Evolutionary conservation across 345 rosid genomes (phyloP).

Genomic region (Arabidopsis suecica): DNA sequence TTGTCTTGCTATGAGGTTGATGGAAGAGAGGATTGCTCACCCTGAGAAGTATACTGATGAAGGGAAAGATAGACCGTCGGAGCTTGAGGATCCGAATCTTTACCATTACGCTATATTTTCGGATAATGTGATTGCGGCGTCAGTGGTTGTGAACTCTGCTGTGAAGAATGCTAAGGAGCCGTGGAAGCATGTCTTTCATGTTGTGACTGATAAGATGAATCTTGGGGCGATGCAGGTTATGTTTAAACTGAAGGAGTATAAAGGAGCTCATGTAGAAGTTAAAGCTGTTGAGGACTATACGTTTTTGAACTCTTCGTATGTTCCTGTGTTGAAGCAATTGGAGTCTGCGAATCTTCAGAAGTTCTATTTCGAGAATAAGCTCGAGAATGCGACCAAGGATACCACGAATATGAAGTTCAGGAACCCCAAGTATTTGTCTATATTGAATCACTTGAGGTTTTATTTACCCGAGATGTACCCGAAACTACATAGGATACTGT

Average conservation of each 20-base stretch:
- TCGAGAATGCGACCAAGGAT: slow-evolving; percentile 92
- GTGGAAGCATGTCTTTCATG: slow-evolving; percentile 91
- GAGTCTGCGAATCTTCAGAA: slow-evolving; percentile 89
- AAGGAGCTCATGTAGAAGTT: slow-evolving; percentile 91
- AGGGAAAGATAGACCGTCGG: slow-evolving; percentile 67
- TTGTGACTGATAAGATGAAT: slow-evolving; percentile 98
- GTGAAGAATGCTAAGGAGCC: slow-evolving; percentile 96
- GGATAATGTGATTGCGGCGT: slow-evolving; percentile 90
- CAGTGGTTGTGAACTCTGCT: slow-evolving; percentile 96
- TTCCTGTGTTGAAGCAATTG: slow-evolving; percentile 85
- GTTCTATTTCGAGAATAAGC: slow-evolving; percentile 94
- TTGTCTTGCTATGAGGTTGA: slow-evolving; percentile 91
- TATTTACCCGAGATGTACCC: slow-evolving; percentile 98
- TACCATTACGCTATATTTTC: slow-evolving; percentile 94
- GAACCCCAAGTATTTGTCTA: slow-evolving; percentile 93
- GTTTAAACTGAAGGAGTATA: slow-evolving; percentile 90
- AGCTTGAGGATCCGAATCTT: slow-evolving; percentile 83
- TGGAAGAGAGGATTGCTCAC: slow-evolving; percentile 94
- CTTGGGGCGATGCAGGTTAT: slow-evolving; percentile 99
- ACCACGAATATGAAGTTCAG: slow-evolving; percentile 96
- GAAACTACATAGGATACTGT: slow-evolving; percentile 80
- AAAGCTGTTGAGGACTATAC: slow-evolving; percentile 98
- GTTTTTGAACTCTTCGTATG: slow-evolving; percentile 92
- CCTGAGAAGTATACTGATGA: slow-evolving; percentile 82
- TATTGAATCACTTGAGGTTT: slow-evolving; percentile 92